Evolutionary conservation across 2,329 filamentous ascomycete genomes (phyloP), one percentile per base, ranked within the genome.

Genomic region (Fusarium sp.): DNA sequence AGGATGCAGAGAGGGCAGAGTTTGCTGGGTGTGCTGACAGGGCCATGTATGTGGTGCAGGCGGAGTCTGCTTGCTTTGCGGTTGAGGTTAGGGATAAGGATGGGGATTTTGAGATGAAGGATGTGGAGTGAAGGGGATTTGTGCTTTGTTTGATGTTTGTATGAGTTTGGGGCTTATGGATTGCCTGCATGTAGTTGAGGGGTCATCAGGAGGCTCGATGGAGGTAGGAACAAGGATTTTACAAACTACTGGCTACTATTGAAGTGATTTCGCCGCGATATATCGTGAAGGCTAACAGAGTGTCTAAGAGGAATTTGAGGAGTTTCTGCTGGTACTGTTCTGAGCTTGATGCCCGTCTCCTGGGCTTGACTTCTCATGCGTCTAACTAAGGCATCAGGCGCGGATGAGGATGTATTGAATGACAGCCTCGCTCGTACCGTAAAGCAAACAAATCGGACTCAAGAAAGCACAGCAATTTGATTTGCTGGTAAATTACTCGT

Each of bases 1-100:
- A 74, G 8, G 61, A 76, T 24, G 78, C 74, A 6, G 60, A 61
- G 13, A 67, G 48, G n/a, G 80, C 76, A 0, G 65, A 71, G 64
- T 78, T 79, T 68, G 80, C 79, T 13, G 78, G 76, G 2, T 78
- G 71, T 43, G 75, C 79, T 0, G 79, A 81, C 41, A 61, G 52
- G 45, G 80, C 80, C 1, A 35, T 70, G 9, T 81, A 75, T 48
- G 79, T 80, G 4, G 60, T 59, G 5, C 70, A 77, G 41, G 80
- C 80, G 0, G 71, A 72, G 27, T 74, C 75, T 50, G 79, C 80
- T 20, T 62, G 69, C 7, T 76, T 69, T 65, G 72, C 79, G 4
- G 27, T 78, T 41, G 31, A 57, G 7, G 18, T 57, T 3, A 39
- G 5, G 31, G 59, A 41, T 6, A 33, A 7, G 16, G 14, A 57